Percentiles rank a stretch among this genome's conserved stretches.
Conservation (phyloP, 176 grass and related monocot genomes). For the Urochloa ruziziensis region DNA sequence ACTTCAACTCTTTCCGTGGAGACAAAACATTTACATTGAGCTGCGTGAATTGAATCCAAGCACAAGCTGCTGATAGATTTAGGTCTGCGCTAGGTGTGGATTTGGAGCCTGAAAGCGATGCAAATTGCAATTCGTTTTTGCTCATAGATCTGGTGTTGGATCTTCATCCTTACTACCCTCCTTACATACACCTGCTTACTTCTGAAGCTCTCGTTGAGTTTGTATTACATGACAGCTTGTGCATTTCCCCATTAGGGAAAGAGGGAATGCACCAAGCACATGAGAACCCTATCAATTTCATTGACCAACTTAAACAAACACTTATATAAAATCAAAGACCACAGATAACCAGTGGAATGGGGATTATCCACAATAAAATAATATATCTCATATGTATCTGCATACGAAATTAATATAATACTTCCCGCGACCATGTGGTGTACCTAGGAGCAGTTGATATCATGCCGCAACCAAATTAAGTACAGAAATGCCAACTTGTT, state of each 20-base stretch:
- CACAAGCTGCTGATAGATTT: slow-evolving; percentile 22
- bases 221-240: slow-evolving; percentile 17
- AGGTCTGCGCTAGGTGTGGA: slow-evolving; percentile 21
- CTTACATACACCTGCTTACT: slow-evolving; percentile 10
- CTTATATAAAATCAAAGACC: slow-evolving; percentile 45
- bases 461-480: slow-evolving; percentile 16
- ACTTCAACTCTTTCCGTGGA: not conserved
- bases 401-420: slow-evolving; percentile 16
- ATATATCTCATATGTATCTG: slow-evolving; percentile 12
- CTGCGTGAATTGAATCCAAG: not conserved
- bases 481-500: not conserved
- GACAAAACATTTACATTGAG: not conserved
- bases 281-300: slow-evolving; percentile 43
- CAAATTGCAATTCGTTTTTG: slow-evolving; percentile 32
- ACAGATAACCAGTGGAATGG: not conserved
- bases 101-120: not conserved
- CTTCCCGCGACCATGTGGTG: slow-evolving; percentile 1
- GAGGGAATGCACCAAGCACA: slow-evolving; percentile 61
- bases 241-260: slow-evolving; percentile 53
- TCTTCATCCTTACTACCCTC: not conserved
- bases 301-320: slow-evolving; percentile 59
- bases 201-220: slow-evolving; percentile 17
- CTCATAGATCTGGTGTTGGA: slow-evolving; percentile 37
- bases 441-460: slow-evolving; percentile 7
- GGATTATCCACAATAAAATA: slow-evolving; percentile 36